Evolutionary conservation across 2,329 filamentous ascomycete genomes (phyloP), one percentile per base, ranked within the genome.

Genomic region (Paraphaeosphaeria minitans): DNA sequence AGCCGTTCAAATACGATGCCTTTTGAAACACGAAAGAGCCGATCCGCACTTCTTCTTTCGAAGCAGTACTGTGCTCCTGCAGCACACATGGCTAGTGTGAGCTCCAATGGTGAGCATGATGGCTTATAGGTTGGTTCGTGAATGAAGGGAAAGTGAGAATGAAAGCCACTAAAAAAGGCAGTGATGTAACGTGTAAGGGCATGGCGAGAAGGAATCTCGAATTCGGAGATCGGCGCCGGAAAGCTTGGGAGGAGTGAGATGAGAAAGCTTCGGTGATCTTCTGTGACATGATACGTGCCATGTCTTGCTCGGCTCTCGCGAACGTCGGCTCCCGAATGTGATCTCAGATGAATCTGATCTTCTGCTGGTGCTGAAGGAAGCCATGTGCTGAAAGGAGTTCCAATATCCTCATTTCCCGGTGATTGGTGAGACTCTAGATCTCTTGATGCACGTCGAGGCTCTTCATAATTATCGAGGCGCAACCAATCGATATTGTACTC

Each of bases 21-120:
- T 59, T 73, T 73, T 1, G 72, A 61, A 13, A 69, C 66, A 2
- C 65, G 61, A 55, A 74, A 75, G 1, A 76, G 62, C 19, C 66
- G 64, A 21, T 72, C 65, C 2, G 68, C 66, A 47, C 70, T 74
- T 43, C 63, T 59, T 48, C 65, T 61, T 55, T 76, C 73, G 35
- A 75, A 75, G 45, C 72, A 71, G 46, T 74, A 74, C 43, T 74
- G 71, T 12, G 73, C 72, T 8, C 73, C 73, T 16, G 70, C 67
- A 14, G 72, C 68, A 45, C 69, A 70, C 65, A 76, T 75, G 4
- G 69, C 66, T 6, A 76, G 58, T 2, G 72, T 71, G 6, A 75
- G 64, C 48, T 74, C 72, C 21, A 73, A 49, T 2, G 73, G 71
- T 10, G 71, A 72, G 41, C 64, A 65, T 39, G 66, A 68, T 14